Evolutionary conservation across 148 eudicot species (phyloP), one percentile per base, ranked within the genome.

Genomic region (Fagopyrum tataricum): DNA sequence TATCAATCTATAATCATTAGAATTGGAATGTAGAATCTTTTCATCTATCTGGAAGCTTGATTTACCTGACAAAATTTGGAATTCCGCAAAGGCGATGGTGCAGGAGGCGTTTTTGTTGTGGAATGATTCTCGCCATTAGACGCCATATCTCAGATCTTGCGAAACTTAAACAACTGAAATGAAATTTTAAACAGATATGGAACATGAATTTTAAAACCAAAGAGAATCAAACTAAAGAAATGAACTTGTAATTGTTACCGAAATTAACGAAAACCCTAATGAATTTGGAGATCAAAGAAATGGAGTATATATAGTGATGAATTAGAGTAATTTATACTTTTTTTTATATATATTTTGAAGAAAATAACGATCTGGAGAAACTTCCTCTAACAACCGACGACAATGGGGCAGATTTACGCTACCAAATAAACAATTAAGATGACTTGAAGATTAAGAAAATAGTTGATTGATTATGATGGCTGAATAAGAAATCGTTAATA

Each of bases 1-100:
- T n/a, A 53, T 7, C 18, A 53, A 1, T 53, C 59, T 53, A 53
- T 3, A 20, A 17, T 5, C 59, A 53, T 31, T 31, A 53, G 1
- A 48, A 11, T 4, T 53, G 1, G 9, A 53, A 6, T 53, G 7
- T 31, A 31, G 37, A 3, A 2, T 53, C 59, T 6, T 17, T 24
- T 53, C 59, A 48, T 3, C 53, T n/a, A 52, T 52, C 21, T 17
- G 58, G 8, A 3, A 3, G 37, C 37, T 31, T 31, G 1, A 10
- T 4, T 37, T 37, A 90, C 96, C 96, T 88, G 89, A 78, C 67
- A 91, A 80, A 82, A 91, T 76, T 83, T 91, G n/a, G 97, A 85
- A 75, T 79, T 87, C 42, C 97, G 86, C 86, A 91, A 79, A 8
- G 97, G 97, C 40, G 97, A 91, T 43, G 97, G 97, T 11, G 87